A percentile compares a stretch with the other conserved stretches of the same genome.
These are phyloP conservation scores for Nicotiana obtusifolia DNA, from an alignment of 257 asterid genomes.

Conservation along the genomic window DNA sequence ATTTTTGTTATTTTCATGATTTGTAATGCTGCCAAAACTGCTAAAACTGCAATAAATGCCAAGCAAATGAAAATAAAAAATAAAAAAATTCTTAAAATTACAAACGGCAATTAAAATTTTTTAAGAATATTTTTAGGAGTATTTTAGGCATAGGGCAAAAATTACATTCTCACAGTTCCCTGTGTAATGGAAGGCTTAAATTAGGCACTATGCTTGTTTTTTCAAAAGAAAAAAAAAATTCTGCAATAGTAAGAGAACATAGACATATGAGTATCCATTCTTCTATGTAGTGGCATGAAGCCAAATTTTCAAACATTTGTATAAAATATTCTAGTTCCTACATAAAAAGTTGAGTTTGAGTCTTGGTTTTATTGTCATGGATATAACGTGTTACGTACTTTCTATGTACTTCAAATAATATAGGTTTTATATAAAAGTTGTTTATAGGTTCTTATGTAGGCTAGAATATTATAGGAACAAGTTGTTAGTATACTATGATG, in stretches of 20 bases:
- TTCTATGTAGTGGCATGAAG: background rate
- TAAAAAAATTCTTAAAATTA: no score
- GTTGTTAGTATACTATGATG: background rate
- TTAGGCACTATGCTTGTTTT: background rate
- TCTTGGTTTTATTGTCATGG: background rate
- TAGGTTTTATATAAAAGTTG: no score
- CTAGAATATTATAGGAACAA: background rate
- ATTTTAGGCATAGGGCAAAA: no score
- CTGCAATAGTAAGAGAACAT: background rate
- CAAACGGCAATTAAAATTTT: no score
- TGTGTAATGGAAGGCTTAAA: background rate
- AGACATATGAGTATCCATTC: background rate
- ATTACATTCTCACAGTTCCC: no score
- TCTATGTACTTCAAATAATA: background rate
- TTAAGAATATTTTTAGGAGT: no score
- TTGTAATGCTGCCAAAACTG: no score
- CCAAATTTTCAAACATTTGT: background rate
- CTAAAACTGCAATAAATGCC: no score
- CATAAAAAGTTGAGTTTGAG: background rate
- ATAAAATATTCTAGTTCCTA: background rate
- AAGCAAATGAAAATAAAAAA: no score
- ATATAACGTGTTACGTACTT: background rate
- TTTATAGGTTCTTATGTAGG: no score
- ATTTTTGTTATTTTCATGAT: no score
- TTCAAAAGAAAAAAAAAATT: background rate